phyloP scores from a whole-genome alignment of 192 early-diverging fungal genomes.

The Umbelopsis vinacea region DNA sequence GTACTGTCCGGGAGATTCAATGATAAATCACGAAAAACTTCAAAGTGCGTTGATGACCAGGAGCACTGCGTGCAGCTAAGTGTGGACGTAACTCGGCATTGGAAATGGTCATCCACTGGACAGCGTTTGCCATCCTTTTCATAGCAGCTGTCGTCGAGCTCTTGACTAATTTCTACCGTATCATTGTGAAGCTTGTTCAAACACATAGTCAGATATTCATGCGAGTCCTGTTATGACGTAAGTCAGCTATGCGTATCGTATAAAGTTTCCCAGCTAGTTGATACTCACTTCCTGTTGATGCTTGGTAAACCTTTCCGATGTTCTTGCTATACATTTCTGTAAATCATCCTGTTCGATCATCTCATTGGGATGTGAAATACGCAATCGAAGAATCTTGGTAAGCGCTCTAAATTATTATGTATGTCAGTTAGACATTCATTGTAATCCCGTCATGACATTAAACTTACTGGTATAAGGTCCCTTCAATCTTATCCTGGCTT shows the following conservation, averaged over 20 bases:
- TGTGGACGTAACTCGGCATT: slow-evolving; percentile 16
- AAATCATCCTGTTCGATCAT: slow-evolving; percentile 8
- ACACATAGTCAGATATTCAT: slow-evolving; percentile 25
- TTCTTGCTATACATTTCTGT: background rate
- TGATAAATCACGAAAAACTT: slow-evolving; percentile 23
- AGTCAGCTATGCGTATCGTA: background rate
- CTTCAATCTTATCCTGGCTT: background rate
- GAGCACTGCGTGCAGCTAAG: slow-evolving; percentile 12
- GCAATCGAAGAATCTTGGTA: background rate
- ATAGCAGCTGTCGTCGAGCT: background rate
- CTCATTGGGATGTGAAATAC: background rate
- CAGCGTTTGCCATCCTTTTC: background rate
- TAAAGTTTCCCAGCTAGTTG: too few relatives aligned
- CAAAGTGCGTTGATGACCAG: slow-evolving; percentile 17
- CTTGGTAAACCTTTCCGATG: slow-evolving; percentile 7
- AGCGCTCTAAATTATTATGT: background rate
- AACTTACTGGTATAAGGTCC: slow-evolving; percentile 19
- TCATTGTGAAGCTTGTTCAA: slow-evolving; percentile 21
- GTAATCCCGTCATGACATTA: too few relatives aligned
- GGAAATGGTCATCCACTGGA: slow-evolving; percentile 22
- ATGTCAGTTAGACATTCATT: background rate
- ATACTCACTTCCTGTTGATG: slow-evolving; percentile 5
- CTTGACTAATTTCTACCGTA: background rate
- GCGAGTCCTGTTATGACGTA: slow-evolving; percentile 8
- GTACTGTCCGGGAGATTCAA: slow-evolving; percentile 15